Evolutionary conservation across 2,329 filamentous ascomycete species (phyloP).

Genomic region (Plenodomus tracheiphilus): DNA sequence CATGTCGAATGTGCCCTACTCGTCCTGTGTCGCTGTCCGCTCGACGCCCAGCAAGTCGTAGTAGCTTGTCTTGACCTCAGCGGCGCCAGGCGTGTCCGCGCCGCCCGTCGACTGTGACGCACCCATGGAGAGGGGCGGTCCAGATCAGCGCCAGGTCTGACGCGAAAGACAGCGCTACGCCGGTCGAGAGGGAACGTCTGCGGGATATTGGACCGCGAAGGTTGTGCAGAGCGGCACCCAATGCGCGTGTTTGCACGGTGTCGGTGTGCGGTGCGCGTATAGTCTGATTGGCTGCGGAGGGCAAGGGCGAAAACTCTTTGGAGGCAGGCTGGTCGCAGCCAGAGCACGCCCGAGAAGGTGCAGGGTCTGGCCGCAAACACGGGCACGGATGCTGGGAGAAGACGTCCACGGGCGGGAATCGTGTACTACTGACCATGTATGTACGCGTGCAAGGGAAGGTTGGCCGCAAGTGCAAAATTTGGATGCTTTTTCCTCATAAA

Average conservation of each 20-base stretch:
- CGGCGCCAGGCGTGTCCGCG: conserved; percentile 20
- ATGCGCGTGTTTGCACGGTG: conserved; percentile 7
- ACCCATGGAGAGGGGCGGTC: conserved; percentile 44
- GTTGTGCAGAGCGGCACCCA: neutral
- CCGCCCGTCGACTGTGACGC: conserved; percentile 50
- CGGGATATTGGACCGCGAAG: too few species aligned
- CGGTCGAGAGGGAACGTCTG: too few species aligned
- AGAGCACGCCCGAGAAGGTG: conserved; percentile 2
- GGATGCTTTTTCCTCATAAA: conserved; percentile 5
- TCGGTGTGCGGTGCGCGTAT: conserved; percentile 17
- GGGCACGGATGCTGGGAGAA: too few species aligned
- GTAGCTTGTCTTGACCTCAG: conserved; percentile 70
- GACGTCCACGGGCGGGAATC: too few species aligned
- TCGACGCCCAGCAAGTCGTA: conserved; percentile 82
- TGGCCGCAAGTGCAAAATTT: neutral
- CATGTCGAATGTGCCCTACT: conserved; percentile 56
- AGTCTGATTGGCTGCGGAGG: conserved; percentile 17
- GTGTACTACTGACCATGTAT: too few species aligned
- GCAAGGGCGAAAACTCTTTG: conserved; percentile 12
- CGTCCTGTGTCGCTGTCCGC: conserved; percentile 74
- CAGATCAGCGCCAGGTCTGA: neutral
- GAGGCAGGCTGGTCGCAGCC: conserved; percentile 9
- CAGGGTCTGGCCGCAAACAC: neutral
- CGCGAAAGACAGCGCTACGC: too few species aligned
- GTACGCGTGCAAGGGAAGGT: too few species aligned